phyloP scores from a whole-genome alignment of 1,284 basidiomycete genomes.

The Ceratobasidium sp. region DNA sequence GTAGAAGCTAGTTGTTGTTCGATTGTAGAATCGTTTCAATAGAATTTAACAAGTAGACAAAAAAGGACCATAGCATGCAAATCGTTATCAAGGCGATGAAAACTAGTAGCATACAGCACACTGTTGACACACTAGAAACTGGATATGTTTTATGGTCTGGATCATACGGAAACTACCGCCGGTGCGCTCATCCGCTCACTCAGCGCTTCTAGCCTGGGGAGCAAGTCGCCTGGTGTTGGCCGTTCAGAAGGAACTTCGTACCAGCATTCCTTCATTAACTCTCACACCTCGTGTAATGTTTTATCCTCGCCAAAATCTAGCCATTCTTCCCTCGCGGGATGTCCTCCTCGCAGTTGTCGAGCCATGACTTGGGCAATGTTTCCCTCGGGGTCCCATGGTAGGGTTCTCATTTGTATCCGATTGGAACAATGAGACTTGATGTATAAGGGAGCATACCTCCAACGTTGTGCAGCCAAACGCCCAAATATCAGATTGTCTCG shows the following conservation, averaged over 20 bases:
- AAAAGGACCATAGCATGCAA: too few species aligned
- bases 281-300: neutral
- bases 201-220: neutral
- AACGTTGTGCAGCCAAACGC: conserved; percentile 28
- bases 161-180: neutral
- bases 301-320: neutral
- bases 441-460: neutral
- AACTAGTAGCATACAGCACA: too few species aligned
- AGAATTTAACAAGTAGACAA: too few species aligned
- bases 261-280: conserved; percentile 33
- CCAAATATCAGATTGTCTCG: conserved; percentile 27
- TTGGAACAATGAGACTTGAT: too few species aligned
- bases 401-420: conserved; percentile 13
- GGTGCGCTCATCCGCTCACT: neutral
- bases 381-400: conserved; percentile 21
- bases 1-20: too few species aligned
- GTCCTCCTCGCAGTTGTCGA: conserved; percentile 20
- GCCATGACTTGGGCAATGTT: conserved; percentile 14
- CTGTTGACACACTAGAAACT: neutral
- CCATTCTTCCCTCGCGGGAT: conserved; percentile 22
- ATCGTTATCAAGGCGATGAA: too few species aligned
- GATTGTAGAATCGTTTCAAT: too few species aligned
- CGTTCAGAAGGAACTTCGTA: conserved; percentile 7
- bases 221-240: neutral
- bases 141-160: neutral